A percentile compares a stretch with the other conserved stretches of the same genome.
Evolutionary conservation across 2,329 filamentous ascomycete genomes (phyloP).

Genomic region (Microthyrium microscopicum): DNA sequence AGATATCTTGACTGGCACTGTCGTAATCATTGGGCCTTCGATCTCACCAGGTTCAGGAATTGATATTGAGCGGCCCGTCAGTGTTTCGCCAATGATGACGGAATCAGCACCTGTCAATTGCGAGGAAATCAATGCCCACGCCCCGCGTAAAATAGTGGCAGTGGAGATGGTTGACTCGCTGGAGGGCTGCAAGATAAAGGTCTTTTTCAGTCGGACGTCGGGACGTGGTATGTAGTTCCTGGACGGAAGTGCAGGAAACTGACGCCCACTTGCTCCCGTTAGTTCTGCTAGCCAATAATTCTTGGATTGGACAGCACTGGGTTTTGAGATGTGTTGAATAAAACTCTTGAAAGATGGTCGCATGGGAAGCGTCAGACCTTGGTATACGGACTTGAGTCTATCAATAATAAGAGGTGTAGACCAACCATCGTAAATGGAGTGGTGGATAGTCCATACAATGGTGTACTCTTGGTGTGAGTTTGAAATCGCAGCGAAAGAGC

Average conservation of each 20-base stretch:
- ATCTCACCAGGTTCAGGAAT: slow-evolving; percentile 34
- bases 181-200: slow-evolving; percentile 21
- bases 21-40: slow-evolving; percentile 44
- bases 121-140: slow-evolving; percentile 42
- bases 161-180: slow-evolving; percentile 25
- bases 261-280: slow-evolving; percentile 27
- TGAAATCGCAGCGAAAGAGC: slow-evolving; percentile 21
- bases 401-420: slow-evolving; percentile 22
- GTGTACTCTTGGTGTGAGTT: slow-evolving; percentile 16
- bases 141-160: slow-evolving; percentile 37
- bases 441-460: slow-evolving; percentile 35
- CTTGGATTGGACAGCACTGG: slow-evolving; percentile 23
- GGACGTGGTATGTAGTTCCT: slow-evolving; percentile 29
- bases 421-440: slow-evolving; percentile 36
- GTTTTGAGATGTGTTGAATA: slow-evolving; percentile 29
- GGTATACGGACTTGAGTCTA: slow-evolving; percentile 17
- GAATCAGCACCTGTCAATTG: slow-evolving; percentile 35
- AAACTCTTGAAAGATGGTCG: slow-evolving; percentile 29
- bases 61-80: slow-evolving; percentile 36
- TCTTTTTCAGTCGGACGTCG: slow-evolving; percentile 34
- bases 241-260: slow-evolving; percentile 33
- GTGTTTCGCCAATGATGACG: slow-evolving; percentile 42
- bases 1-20: slow-evolving; percentile 37
- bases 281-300: slow-evolving; percentile 33
- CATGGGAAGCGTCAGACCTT: slow-evolving; percentile 13